Base-by-base conservation (phyloP, 2,329 filamentous ascomycete genomes). In the Pyrenochaeta sp. region DNA sequence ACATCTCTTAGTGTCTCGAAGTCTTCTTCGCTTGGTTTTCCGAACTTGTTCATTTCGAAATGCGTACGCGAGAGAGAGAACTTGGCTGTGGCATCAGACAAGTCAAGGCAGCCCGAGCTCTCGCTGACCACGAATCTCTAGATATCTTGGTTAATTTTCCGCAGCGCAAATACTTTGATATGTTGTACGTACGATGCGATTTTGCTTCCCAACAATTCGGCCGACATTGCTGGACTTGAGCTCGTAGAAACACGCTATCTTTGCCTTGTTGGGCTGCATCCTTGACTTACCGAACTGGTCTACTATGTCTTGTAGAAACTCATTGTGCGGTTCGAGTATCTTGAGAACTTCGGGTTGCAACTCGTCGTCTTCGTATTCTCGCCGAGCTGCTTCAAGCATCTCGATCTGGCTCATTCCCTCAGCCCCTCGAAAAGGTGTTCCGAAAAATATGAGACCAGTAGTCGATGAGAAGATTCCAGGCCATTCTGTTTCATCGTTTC, bases 41-140 rank as follows among this genome's bases (percentile, higher is more conserved):
- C 52, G 26, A 60, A 61, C 37, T 63, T 59, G 41, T 63, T 63
- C 51, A 60, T 61, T 32, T 55, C 28, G 26, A 60, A 60, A 26
- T 63, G 53, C 6, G 51, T 58, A n/a, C 58, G 48, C 13, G 51
- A 56, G 8, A 63, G 48, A 27, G 55, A 58, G 36, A 17, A 43
- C 34, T 60, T 56, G 36, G 35, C 43, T 30, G 41, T 56, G 18
- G 24, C 15, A 9, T 58, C 48, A 6, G 51, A 48, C 3, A 51
- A 30, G n/a, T 58, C 52, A 2, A 62, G 57, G 21, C 58, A 60
- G 35, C 58, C 55, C 39, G 57, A 48, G 40, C 35, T 43, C 44
- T 60, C 41, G 43, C 45, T 57, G 3, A 61, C 56, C 11, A 60
- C 48, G 35, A 59, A 55, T 31, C 48, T 41, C 55, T 59, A 19